Percentiles rank a stretch among this genome's conserved stretches.
These are phyloP conservation scores for Ganoderma boninense DNA, from an alignment of 1,284 basidiomycete species.

Conservation along the genomic window DNA sequence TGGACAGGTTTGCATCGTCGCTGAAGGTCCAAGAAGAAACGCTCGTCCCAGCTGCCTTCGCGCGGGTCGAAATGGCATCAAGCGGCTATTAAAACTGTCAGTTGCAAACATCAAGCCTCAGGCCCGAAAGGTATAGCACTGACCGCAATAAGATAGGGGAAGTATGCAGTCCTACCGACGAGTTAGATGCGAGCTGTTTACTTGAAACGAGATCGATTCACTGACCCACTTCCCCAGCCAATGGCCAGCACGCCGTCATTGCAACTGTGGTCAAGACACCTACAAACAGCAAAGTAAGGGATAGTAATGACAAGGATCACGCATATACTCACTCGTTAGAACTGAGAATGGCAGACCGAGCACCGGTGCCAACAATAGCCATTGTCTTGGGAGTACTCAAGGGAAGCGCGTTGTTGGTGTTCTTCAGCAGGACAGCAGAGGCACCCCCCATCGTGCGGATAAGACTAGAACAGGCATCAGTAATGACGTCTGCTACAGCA, in stretches of 20 bases:
- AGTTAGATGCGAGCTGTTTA: not conserved
- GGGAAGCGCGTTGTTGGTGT: constrained; percentile 60
- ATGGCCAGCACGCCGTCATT: constrained; percentile 69
- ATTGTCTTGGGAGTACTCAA: constrained; percentile 49
- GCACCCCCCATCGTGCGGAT: constrained; percentile 66
- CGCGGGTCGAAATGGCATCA: constrained; percentile 53
- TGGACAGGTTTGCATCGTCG: constrained; percentile 56
- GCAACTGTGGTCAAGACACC: constrained; percentile 54
- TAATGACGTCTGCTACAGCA: not conserved
- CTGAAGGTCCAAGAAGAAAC: constrained; percentile 61
- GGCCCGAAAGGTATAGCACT: constrained; percentile 20
- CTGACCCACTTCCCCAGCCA: constrained; percentile 63
- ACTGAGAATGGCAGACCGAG: constrained; percentile 60
- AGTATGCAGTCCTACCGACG: constrained; percentile 49
- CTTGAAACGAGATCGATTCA: constrained; percentile 2
- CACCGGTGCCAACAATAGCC: constrained; percentile 59
- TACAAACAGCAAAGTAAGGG: constrained; percentile 23
- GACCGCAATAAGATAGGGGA: constrained; percentile 59
- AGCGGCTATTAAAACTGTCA: constrained; percentile 29
- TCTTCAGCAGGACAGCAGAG: constrained; percentile 71
- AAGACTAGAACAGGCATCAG: constrained; percentile 40
- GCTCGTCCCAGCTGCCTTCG: constrained; percentile 47
- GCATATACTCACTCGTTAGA: constrained; percentile 56
- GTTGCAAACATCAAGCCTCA: not conserved
- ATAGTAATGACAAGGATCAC: not conserved